Evolutionary conservation across 2,329 filamentous ascomycete genomes (phyloP).

Genomic region (Scedosporium dehoogii): DNA sequence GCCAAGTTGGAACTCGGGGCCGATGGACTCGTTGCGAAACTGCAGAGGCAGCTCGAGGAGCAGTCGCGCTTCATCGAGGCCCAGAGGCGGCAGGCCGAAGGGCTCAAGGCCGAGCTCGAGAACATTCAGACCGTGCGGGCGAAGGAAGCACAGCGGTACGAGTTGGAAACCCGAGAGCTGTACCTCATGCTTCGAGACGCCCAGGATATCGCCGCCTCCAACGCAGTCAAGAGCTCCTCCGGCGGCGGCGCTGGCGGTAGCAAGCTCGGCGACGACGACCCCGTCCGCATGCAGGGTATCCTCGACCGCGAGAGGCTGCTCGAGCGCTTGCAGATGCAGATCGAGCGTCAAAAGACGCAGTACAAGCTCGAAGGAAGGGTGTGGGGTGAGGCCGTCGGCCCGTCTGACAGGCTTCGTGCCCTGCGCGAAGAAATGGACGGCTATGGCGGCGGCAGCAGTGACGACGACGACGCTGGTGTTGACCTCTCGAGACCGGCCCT

Average conservation of each 20-base stretch:
- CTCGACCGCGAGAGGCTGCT: conserved; percentile 87
- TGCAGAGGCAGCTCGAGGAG: conserved; percentile 91
- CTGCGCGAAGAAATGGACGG: conserved; percentile 91
- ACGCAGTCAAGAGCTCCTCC: conserved; percentile 46
- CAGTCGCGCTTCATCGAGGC: conserved; percentile 85
- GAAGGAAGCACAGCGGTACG: conserved; percentile 87
- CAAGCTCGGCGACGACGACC: conserved; percentile 50
- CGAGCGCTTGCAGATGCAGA: conserved; percentile 86
- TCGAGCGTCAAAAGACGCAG: conserved; percentile 94
- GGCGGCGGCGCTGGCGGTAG: conserved; percentile 33
- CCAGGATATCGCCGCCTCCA: conserved; percentile 87
- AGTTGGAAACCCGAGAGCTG: conserved; percentile 89
- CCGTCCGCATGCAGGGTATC: conserved; percentile 78
- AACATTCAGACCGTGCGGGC: conserved; percentile 77
- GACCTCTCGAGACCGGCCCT: conserved; percentile 34
- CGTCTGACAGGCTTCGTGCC: conserved; percentile 84
- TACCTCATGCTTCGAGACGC: conserved; percentile 98
- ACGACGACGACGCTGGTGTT: background rate
- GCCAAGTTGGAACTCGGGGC: conserved; percentile 83
- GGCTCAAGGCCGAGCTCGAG: conserved; percentile 79
- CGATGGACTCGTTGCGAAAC: conserved; percentile 82
- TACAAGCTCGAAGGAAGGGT: conserved; percentile 92
- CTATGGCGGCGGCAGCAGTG: conserved; percentile 27
- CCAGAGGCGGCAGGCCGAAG: conserved; percentile 75
- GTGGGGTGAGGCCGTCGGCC: conserved; percentile 73